phyloP scores from a whole-genome alignment of 2,329 filamentous ascomycete species.

The Penicillium paneum region DNA sequence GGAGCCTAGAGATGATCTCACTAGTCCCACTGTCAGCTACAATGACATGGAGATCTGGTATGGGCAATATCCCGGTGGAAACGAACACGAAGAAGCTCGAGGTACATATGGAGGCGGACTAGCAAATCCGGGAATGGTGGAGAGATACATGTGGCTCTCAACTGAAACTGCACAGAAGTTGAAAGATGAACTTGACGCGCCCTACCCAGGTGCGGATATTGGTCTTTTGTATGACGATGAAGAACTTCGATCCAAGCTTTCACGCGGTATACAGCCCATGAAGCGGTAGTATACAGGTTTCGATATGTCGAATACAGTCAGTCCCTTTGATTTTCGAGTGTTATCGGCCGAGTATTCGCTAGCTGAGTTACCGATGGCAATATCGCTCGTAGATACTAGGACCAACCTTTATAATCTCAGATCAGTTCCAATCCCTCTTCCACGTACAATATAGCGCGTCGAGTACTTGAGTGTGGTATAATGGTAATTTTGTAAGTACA shows the following conservation, averaged over 20 bases:
- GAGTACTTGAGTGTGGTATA: no score
- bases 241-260: neutral
- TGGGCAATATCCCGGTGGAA: neutral
- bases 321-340: no score
- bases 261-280: neutral
- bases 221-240: neutral
- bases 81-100: neutral
- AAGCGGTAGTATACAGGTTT: no score
- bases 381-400: no score
- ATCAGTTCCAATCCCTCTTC: no score
- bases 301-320: no score
- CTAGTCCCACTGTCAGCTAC: neutral
- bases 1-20: conserved; percentile 5
- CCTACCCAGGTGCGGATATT: neutral
- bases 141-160: conserved; percentile 13
- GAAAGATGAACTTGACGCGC: neutral
- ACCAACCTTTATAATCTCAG: no score
- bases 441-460: no score
- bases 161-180: neutral
- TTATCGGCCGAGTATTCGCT: no score
- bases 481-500: no score
- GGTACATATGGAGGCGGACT: conserved; percentile 6
- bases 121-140: conserved; percentile 1
- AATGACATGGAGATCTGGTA: neutral
- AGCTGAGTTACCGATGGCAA: no score